Evolutionary conservation across 139 green algal genomes (phyloP), one percentile per base, ranked within the genome.

Genomic region (Picochlorum sp.): DNA sequence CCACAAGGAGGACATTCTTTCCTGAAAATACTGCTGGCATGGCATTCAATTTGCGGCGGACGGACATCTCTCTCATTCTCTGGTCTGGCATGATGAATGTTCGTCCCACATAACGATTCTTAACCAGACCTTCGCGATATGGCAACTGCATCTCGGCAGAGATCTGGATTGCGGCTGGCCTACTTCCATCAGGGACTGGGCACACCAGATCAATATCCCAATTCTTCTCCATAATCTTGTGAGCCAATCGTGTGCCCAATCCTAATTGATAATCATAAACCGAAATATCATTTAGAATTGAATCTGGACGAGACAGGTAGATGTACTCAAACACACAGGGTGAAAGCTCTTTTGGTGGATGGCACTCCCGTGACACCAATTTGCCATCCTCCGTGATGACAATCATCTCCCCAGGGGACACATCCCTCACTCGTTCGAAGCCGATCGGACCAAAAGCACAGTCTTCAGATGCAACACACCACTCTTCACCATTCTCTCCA

Each of bases 1-100:
- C 94, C 34, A 99, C 87, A 51, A 99, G 88, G 74, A 99, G 82
- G 69, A 99, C 90, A 4, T 71, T 87, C 75, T 95, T 92, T 58
- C 85, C 88, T 56, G 81, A 65, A 69, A 97, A 96, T 24, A 96
- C 90, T 1, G 82, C 84, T 58, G 86, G 83, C 92, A 98, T 97
- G 41, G 92, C 91, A 68, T 97, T 97, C 18, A 98, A 83, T 85
- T 97, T 97, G 58, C 92, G 82, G n/a, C 87, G 75, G 57, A 99
- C 94, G 10, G 45, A 45, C 38, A 73, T 61, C 87, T 97, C 92
- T 20, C 93, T 75, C 73, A 89, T 86, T 45, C 83, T 79, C 77
- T 92, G 87, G 77, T 96, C 85, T 7, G 94, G 94, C 92, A 98
- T 97, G 84, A 99, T 99, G 86, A 99, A 99, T 57, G 94, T 99